Evolutionary conservation across 148 eudicot genomes (phyloP), one percentile per base, ranked within the genome.

Genomic region (Polygonum maritimum): DNA sequence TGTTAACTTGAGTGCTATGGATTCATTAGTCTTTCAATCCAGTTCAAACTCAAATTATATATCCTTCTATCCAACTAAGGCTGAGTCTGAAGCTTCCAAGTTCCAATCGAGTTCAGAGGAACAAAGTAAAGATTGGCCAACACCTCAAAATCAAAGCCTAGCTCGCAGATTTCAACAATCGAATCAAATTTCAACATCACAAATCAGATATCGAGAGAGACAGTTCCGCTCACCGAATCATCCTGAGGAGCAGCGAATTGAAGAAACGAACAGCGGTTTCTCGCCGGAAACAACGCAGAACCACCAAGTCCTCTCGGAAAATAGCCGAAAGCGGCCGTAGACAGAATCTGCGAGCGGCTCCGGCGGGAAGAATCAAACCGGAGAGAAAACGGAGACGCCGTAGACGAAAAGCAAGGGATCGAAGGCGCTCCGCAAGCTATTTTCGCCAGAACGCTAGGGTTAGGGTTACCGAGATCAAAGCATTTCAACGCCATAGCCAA

Each of bases 181-280:
- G 31, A 21, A 55, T 60, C 67, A 31, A 60, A 22, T 26, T 22
- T 26, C 35, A 60, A 54, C 36, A 60, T 26, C 15, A 60, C 31
- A 60, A 12, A 60, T 60, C 36, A n/a, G 73, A 70, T 26, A 2
- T 9, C 16, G 48, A 41, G 73, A 39, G 48, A 70, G 38, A 31
- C 31, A 26, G 5, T 10, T 22, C 47, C 80, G 80, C 85, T 87
- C 75, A 90, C 98, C 82, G 89, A 88, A 38, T 86, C 90, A 49
- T 88, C 90, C 14, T 80, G 88, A 51, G 92, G 81, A 83, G 93
- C 89, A 2, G 92, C 85, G 9, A 84, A 86, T 1, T 85, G 60
- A 76, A 86, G 74, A n/a, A 85, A 40, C 2, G 83, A 77, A 5
- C 86, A 76, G 22, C 86, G 77, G n/a, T 62, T 77, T 60, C 73